phyloP scores from a whole-genome alignment of 768 basidiomycete genomes.

The Trametopsis cervina region DNA sequence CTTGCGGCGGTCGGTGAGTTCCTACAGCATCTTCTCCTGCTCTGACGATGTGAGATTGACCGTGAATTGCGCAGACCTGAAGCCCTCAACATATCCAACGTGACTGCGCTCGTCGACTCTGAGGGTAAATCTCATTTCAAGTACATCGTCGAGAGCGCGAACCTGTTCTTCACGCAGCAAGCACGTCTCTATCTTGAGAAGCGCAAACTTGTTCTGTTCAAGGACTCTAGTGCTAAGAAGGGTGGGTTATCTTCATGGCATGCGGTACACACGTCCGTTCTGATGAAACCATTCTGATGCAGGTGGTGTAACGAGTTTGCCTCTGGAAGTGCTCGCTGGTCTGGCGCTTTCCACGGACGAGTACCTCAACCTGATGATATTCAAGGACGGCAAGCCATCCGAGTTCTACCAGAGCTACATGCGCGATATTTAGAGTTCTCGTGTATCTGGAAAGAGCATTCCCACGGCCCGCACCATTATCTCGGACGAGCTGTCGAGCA shows the following conservation, averaged over 20 bases:
- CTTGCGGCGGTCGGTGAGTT: slow-evolving; percentile 84
- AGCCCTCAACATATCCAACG: slow-evolving; percentile 95
- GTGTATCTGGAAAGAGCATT: slow-evolving; percentile 90
- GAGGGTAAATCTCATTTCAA: slow-evolving; percentile 98
- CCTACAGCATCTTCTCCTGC: too few relatives aligned
- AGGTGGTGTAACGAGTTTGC: slow-evolving; percentile 96
- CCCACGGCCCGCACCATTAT: slow-evolving; percentile 83
- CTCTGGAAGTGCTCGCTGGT: slow-evolving; percentile 93
- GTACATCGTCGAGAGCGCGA: slow-evolving; percentile 94
- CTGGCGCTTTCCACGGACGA: slow-evolving; percentile 86
- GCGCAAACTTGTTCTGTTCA: slow-evolving; percentile 87
- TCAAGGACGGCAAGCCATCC: slow-evolving; percentile 84
- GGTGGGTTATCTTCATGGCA: slow-evolving; percentile 30
- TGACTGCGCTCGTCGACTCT: slow-evolving; percentile 77
- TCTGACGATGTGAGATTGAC: too few relatives aligned
- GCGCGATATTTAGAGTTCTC: slow-evolving; percentile 86
- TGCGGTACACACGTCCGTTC: not conserved
- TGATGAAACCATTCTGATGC: slow-evolving; percentile 3
- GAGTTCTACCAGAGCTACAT: slow-evolving; percentile 90
- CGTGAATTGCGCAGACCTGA: too few relatives aligned
- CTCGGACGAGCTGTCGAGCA: slow-evolving; percentile 91
- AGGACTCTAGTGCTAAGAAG: slow-evolving; percentile 95
- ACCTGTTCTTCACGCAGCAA: slow-evolving; percentile 95
- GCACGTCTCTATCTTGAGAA: slow-evolving; percentile 92
- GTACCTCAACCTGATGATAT: slow-evolving; percentile 88